Evolutionary conservation across 768 basidiomycete species (phyloP), one percentile per base, ranked within the genome.

Genomic region (Postia placenta): DNA sequence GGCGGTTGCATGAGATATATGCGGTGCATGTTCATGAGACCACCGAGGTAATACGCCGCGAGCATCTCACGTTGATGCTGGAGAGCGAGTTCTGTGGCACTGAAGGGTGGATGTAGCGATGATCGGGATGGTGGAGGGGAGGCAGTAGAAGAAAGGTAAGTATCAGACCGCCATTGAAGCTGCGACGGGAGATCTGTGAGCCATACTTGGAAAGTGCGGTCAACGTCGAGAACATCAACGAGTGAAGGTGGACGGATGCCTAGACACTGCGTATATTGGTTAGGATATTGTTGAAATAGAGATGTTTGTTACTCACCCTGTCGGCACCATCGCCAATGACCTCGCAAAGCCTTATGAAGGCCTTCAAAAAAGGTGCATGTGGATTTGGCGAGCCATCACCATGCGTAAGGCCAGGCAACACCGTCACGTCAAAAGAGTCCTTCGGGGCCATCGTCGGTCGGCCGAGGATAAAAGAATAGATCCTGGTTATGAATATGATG

Each of bases 21-120:
- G 17, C 75, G 62, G 55, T 73, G 70, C 2, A 80, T 59, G 50
- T 74, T 76, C 50, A 74, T 64, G 28, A 74, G 68, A 7, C 62
- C 68, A 22, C 70, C 65, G 23, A 75, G 63, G 55, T 74, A 76
- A 73, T 74, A 76, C 11, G 69, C 73, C 20, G 70, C 67, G 23
- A 78, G 65, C 14, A 65, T 68, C 55, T 73, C 70, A 26, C 73
- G 60, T 51, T 77, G 74, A 30, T 67, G 71, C 11, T 67, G 55
- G n/a, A 69, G 55, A 11, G 62, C 60, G 41, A 64, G 56, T 28
- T 74, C 71, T 12, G 47, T 59, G 58, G 36, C 50, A 48, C 24
- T 57, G 47, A 28, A n/a, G 4, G 47, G 27, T 20, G 42, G 28
- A 2, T 47, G 42, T 5, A 45, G 42, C 1, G 25, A 24, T 15